Evolutionary conservation across 805 yeast genomes (phyloP), one percentile per base, ranked within the genome.

Genomic region (Starmerella stellata): DNA sequence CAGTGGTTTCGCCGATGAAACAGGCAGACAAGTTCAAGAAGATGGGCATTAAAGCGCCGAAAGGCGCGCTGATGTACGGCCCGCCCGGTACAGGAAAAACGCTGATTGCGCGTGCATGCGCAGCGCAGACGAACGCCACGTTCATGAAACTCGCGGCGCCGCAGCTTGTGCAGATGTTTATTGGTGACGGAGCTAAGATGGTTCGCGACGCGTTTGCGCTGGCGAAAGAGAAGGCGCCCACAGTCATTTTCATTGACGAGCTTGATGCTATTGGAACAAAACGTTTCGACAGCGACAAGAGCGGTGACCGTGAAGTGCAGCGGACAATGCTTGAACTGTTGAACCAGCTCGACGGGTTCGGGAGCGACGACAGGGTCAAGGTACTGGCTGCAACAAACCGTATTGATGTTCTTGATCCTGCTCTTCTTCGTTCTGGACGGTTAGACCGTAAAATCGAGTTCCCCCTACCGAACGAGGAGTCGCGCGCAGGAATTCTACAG

Each of bases 31-130:
- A 90, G 62, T 87, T 90, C 65, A 80, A 80, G 56, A 74, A 74
- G 42, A 66, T 90, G 61, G 99, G 99, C 40, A 85, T 90, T 55
- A 87, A 80, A 57, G 92, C 98, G 14, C 98, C 98, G 42, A 90
- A 90, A 59, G 98, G 98, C 58, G 96, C 95, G 3, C 67, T 90
- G 38, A 82, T 90, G 85, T 90, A 90, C 57, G 99, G 99, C 28
- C 96, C 99, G 7, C 99, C 99, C 38, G 99, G 99, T 59, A 90
- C 98, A 1, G 99, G 99, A 59, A 90, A 90, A 62, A 90, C 98
- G 2, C 65, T 90, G 44, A 68, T 90, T 49, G 99, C 99, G 8
- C 75, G 95, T 58, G 98, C 98, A 1, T 93, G 95, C 64, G 99
- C 99, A 19, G 95, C 95, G 39, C 96, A 90, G 60, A 81, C 96